Evolutionary conservation across 2,329 filamentous ascomycete species (phyloP), one percentile per base, ranked within the genome.

Genomic region (Aspergillus aculeatus): DNA sequence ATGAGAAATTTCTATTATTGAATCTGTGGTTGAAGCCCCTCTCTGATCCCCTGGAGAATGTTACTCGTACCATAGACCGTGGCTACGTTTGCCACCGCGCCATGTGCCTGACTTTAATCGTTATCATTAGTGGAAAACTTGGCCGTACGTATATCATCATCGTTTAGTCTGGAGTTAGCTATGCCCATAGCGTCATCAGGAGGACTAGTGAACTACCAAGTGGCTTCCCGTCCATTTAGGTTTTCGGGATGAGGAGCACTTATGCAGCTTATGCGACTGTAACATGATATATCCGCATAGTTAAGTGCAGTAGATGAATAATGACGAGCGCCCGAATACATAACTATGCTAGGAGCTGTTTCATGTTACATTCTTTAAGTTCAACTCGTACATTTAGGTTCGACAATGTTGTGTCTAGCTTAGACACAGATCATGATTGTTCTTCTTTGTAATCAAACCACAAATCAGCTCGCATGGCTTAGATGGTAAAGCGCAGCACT

Each of bases 1-100:
- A 41, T 26, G 53, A 31, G 41, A 47, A 21, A 55, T 10, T 29
- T n/a, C 14, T 29, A 29, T 48, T 55, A 26, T 48, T 47, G 38
- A 31, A 48, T 55, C 41, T 24, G 21, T 55, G 53, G 44, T 31
- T 47, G 53, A 44, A n/a, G 29, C 21, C 53, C 26, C 23, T 55
- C 23, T 55, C 53, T 26, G 29, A 48, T 31, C 47, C 32, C 41
- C 41, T 29, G 24, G 53, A 48, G 35, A 47, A 44, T 16, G 38
- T 9, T 44, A 44, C 12, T 35, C 32, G 32, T 16, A 35, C 26
- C 12, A 35, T 35, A 16, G 16, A 44, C 38, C 38, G 38, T 44
- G 38, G 38, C 14, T 44, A 16, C n/a, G 6, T 44, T 44, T 44
- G 38, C 38, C 38, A 44, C 38, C 38, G 38, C n/a, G 38, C 38